Base-by-base conservation (phyloP, 2,329 filamentous ascomycete genomes). In the Apiospora pterosperma region DNA sequence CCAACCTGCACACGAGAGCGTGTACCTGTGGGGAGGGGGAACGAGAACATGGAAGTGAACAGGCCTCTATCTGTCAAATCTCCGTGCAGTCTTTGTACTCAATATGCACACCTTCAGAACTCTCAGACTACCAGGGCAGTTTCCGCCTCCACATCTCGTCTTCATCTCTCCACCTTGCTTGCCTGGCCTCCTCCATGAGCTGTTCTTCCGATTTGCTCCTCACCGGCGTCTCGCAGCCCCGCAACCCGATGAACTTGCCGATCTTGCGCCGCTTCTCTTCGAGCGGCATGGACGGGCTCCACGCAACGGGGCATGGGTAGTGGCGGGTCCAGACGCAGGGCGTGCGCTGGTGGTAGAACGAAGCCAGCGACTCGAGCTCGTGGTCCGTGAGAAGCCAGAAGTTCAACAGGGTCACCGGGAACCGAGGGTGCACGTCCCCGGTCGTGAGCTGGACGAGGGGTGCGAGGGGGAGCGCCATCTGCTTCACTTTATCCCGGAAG, bases 331-430 rank as follows among this genome's bases (percentile, higher is more conserved):
- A 87, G n/a, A 75, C 73, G 65, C 79, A 79, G 1, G 85, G 87
- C 0, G 83, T 85, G 65, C 83, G 83, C 78, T 93, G 91, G 78
- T 91, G 89, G 80, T 93, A 93, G 77, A 90, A 92, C 69, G 84
- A 80, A 3, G 90, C 90, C 44, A 93, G 83, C 63, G 80, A 79
- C 78, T 93, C 90, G 63, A 92, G 87, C 77, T 93, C 83, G 36
- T 78, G 78, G 74, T 91, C 88, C 19, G 89, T 93, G 41, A 93
- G 84, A 36, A 93, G 87, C 84, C 90, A 92, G 78, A 91, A 92
- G 73, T 85, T 84, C 58, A 93, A 86, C 63, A 93, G 81, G 4
- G 86, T 91, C 23, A 73, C 72, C 1, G 91, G 91, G 75, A 91
- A 93, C 63, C 80, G 75, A 0, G 88, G 85, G 71, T 92, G 90